These are phyloP conservation scores for Neurospora sp. DNA, from an alignment of 495 filamentous ascomycete species.

Conservation along the genomic window DNA sequence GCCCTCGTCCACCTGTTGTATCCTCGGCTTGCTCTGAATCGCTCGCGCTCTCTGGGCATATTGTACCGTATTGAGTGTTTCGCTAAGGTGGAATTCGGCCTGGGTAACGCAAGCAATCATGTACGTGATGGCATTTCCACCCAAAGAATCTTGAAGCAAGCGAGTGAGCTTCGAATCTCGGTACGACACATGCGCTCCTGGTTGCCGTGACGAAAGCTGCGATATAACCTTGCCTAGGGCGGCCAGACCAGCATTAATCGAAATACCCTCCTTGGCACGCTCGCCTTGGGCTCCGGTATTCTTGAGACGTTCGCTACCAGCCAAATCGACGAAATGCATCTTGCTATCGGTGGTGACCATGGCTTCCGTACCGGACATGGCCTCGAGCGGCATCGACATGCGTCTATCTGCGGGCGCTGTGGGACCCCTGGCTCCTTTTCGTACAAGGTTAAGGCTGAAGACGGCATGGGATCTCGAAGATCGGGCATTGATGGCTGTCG, in stretches of 20 bases:
- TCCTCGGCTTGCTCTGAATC: slow-evolving; percentile 94
- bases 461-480: slow-evolving; percentile 98
- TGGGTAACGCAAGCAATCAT: slow-evolving; percentile 99
- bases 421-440: slow-evolving; percentile 59
- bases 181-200: slow-evolving; percentile 91
- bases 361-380: slow-evolving; percentile 55
- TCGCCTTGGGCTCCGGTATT: slow-evolving; percentile 95
- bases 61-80: slow-evolving; percentile 94
- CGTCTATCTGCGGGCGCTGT: slow-evolving; percentile 62
- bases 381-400: slow-evolving; percentile 80
- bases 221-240: slow-evolving; percentile 97
- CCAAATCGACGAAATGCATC: slow-evolving; percentile 96
- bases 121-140: slow-evolving; percentile 95
- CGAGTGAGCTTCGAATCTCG: slow-evolving; percentile 94
- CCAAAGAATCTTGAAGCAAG: slow-evolving; percentile 93
- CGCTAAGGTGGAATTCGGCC: slow-evolving; percentile 93
- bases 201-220: slow-evolving; percentile 81
- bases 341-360: slow-evolving; percentile 92
- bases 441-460: slow-evolving; percentile 89
- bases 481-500: slow-evolving; percentile 97
- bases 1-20: slow-evolving; percentile 88
- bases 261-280: slow-evolving; percentile 92
- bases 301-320: slow-evolving; percentile 93
- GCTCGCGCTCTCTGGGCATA: slow-evolving; percentile 94
- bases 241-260: slow-evolving; percentile 94